Conservation (phyloP, 2,329 filamentous ascomycete genomes). For the Penicillium brasilianum region DNA sequence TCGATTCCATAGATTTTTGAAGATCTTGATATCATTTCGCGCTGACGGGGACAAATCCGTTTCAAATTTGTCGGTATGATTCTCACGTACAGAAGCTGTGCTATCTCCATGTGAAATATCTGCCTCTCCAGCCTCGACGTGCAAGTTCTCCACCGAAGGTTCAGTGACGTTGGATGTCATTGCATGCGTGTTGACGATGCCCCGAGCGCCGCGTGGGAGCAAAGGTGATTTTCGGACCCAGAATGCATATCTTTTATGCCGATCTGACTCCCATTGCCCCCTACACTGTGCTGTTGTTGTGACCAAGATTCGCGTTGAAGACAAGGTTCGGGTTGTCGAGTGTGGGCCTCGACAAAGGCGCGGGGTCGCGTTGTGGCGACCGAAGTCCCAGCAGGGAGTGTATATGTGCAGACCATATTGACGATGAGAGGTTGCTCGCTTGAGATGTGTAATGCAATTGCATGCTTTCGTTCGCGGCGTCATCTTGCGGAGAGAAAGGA, state of each 20-base stretch:
- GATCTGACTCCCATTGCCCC: neutral
- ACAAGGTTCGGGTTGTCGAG: constrained; percentile 5
- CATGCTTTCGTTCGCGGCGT: constrained; percentile 15
- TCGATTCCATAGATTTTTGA: constrained; percentile 3
- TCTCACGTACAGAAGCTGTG: too few species aligned
- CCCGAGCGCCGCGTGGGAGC: neutral
- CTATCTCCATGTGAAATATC: neutral
- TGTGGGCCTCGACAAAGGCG: constrained; percentile 10
- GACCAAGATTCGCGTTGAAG: neutral
- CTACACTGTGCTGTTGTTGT: neutral
- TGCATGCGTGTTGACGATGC: neutral
- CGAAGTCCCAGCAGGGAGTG: neutral
- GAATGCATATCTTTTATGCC: neutral
- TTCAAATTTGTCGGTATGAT: neutral
- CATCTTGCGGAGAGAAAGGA: constrained; percentile 16
- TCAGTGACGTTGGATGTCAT: neutral
- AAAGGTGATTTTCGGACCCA: neutral
- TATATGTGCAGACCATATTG: neutral
- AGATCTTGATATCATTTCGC: neutral
- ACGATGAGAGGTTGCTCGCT: neutral
- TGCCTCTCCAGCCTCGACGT: neutral
- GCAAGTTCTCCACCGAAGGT: neutral
- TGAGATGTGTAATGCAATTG: constrained; percentile 11
- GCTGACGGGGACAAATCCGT: neutral
- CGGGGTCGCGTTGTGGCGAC: neutral